Conservation (phyloP, 1,284 basidiomycete species). For the Cystobasidiaceae sp. region DNA sequence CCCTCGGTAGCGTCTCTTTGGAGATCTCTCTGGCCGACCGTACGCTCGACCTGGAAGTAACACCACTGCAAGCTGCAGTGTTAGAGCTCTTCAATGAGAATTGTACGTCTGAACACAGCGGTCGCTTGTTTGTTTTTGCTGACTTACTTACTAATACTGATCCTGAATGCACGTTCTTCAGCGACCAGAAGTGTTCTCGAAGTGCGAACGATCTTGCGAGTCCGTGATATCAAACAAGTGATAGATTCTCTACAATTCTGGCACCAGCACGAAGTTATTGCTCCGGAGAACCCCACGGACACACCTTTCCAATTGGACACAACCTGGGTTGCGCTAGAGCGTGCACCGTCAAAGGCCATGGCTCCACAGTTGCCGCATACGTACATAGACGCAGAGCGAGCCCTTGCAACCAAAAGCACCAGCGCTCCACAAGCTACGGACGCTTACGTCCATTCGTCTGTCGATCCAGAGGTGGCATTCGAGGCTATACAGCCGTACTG, state of each 20-base stretch:
- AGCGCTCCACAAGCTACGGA: too few species aligned
- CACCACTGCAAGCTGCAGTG: constrained; percentile 79
- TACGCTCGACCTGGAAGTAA: constrained; percentile 67
- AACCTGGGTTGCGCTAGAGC: too few species aligned
- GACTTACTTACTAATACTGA: too few species aligned
- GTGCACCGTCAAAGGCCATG: too few species aligned
- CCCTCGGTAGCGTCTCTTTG: constrained; percentile 72
- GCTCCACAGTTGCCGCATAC: too few species aligned
- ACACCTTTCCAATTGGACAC: neutral
- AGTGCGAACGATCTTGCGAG: constrained; percentile 59
- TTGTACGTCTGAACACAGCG: constrained; percentile 48
- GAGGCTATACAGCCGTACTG: constrained; percentile 53
- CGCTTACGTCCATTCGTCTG: too few species aligned
- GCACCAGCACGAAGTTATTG: constrained; percentile 73
- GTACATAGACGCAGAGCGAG: too few species aligned
- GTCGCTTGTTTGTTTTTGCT: neutral
- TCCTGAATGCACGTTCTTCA: constrained; percentile 47
- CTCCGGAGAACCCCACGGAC: constrained; percentile 36
- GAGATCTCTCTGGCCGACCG: constrained; percentile 76
- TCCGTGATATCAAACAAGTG: constrained; percentile 59
- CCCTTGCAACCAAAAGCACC: too few species aligned
- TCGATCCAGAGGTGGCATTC: constrained; percentile 7
- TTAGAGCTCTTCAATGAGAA: constrained; percentile 75
- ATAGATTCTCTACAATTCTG: constrained; percentile 73
- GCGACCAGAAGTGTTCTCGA: constrained; percentile 65